Conservation (phyloP, 2,329 filamentous ascomycete species). For the Fusarium sacchari region DNA sequence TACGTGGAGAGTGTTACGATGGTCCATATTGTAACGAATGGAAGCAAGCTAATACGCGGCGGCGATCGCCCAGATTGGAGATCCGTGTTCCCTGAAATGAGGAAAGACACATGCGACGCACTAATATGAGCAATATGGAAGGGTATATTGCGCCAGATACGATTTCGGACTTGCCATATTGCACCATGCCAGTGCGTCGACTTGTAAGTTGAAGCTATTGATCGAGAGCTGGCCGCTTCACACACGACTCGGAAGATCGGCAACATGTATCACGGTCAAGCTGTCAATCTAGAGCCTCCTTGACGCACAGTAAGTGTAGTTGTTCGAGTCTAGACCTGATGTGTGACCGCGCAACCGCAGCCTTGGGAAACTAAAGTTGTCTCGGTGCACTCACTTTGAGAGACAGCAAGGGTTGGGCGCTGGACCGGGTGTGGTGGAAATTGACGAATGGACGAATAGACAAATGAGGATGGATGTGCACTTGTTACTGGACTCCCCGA, state of each 20-base stretch:
- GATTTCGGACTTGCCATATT: slow-evolving; percentile 12
- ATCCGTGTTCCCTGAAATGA: slow-evolving; percentile 9
- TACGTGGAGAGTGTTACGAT: slow-evolving; percentile 7
- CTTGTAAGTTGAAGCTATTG: neutral
- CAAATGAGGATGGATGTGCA: neutral
- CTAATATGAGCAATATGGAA: slow-evolving; percentile 39
- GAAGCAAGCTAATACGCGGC: neutral
- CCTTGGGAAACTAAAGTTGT: slow-evolving; percentile 15
- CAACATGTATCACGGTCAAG: neutral
- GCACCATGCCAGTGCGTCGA: slow-evolving; percentile 15
- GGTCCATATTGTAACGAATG: neutral
- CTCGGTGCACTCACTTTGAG: neutral
- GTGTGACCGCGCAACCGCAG: slow-evolving; percentile 25
- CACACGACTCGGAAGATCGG: slow-evolving; percentile 26
- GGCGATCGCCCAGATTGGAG: slow-evolving; percentile 4
- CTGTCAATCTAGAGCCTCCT: neutral
- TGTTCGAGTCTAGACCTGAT: slow-evolving; percentile 23
- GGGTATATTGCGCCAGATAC: slow-evolving; percentile 38
- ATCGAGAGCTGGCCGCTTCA: slow-evolving; percentile 3
- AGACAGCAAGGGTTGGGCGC: neutral
- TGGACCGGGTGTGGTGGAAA: neutral
- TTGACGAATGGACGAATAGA: slow-evolving; percentile 5
- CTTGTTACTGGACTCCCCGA: neutral
- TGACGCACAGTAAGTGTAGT: neutral
- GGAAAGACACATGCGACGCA: slow-evolving; percentile 7